phyloP scores from a whole-genome alignment of 495 filamentous ascomycete species.

The Sordaria brevicollis region DNA sequence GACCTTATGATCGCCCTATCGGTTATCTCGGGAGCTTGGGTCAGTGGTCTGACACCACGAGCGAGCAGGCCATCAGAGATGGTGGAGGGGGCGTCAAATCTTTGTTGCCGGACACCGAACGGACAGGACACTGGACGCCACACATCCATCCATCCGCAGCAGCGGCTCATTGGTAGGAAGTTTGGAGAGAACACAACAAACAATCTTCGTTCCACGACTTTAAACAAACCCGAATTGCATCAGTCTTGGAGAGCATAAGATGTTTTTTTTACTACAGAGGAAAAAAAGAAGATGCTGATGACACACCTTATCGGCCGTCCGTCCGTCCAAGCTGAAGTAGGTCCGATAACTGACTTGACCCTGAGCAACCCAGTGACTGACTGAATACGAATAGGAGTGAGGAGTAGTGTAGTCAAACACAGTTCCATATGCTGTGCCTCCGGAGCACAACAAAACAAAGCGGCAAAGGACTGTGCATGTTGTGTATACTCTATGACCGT shows the following conservation, averaged over 20 bases:
- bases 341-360: background rate
- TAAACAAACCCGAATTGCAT: background rate
- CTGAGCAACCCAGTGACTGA: background rate
- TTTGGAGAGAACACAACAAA: background rate
- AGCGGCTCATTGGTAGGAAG: background rate
- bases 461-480: background rate
- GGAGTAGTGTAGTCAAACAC: background rate
- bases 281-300: too few relatives aligned
- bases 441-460: background rate
- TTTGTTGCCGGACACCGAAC: background rate
- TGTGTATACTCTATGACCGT: background rate
- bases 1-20: too few relatives aligned
- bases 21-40: background rate
- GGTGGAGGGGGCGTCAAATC: background rate
- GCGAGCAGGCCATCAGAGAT: background rate
- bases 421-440: background rate
- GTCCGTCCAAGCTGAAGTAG: background rate
- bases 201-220: background rate
- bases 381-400: background rate
- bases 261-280: constrained; percentile 17
- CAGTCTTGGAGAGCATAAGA: too few relatives aligned
- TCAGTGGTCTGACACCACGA: background rate
- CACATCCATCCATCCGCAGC: background rate
- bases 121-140: background rate
- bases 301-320: too few relatives aligned